These are phyloP conservation scores for Trichosporon coremiiforme DNA, from an alignment of 1,284 basidiomycete genomes.

Conservation along the genomic window DNA sequence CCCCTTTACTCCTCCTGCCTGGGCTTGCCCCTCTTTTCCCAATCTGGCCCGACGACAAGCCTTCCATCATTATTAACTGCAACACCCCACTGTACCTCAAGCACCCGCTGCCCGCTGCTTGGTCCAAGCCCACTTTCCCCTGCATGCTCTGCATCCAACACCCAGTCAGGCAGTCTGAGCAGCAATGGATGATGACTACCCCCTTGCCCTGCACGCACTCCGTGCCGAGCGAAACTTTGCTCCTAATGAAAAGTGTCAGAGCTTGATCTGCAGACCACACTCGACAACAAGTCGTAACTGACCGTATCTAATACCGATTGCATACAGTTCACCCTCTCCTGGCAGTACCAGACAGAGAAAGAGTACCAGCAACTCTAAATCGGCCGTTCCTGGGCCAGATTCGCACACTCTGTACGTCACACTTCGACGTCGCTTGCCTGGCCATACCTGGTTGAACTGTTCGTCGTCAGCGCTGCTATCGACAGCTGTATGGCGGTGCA, in stretches of 20 bases:
- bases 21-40: neutral
- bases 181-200: too few species aligned
- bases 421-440: too few species aligned
- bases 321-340: too few species aligned
- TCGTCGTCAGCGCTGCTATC: neutral
- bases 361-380: slow-evolving; percentile 6
- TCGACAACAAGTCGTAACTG: too few species aligned
- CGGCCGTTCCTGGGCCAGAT: slow-evolving; percentile 4
- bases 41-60: neutral
- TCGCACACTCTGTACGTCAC: slow-evolving; percentile 9
- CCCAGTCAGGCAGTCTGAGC: too few species aligned
- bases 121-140: neutral
- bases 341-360: neutral
- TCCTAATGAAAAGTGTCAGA: too few species aligned
- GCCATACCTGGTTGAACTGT: neutral
- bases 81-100: too few species aligned
- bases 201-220: too few species aligned
- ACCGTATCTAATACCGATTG: too few species aligned
- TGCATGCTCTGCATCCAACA: neutral
- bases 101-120: too few species aligned
- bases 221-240: too few species aligned
- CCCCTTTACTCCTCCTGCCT: neutral
- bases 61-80: neutral
- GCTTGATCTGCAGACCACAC: too few species aligned
- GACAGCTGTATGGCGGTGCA: neutral